Evolutionary conservation across 129 eudicot species (phyloP).

Genomic region (Sambucus nigra): DNA sequence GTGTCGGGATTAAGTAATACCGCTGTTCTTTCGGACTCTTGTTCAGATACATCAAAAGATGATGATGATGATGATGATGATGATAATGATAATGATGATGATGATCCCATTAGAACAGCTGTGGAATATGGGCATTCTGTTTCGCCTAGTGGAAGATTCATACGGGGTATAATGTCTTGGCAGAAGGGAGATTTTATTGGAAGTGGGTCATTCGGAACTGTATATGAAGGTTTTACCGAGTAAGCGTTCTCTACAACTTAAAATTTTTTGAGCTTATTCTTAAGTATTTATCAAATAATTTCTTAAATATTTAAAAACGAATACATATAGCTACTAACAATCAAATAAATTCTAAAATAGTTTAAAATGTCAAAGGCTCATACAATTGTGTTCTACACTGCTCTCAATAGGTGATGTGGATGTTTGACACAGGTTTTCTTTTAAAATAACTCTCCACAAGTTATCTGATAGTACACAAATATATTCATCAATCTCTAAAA

Average conservation of each 20-base stretch:
- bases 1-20: slow-evolving; percentile 9
- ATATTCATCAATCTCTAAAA: no score
- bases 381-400: no score
- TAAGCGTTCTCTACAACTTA: slow-evolving; percentile 24
- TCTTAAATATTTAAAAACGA: no score
- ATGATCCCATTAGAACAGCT: slow-evolving; percentile 5
- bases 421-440: no score
- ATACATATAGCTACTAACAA: no score
- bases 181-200: slow-evolving; percentile 75
- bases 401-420: no score
- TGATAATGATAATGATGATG: slow-evolving; percentile 22
- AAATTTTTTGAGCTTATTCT: no score
- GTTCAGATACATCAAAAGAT: slow-evolving; percentile 23
- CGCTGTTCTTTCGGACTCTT: slow-evolving; percentile 18
- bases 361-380: no score
- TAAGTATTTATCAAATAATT: no score
- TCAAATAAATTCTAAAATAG: no score
- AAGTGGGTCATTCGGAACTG: slow-evolving; percentile 84
- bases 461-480: no score
- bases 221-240: slow-evolving; percentile 73
- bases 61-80: slow-evolving; percentile 23
- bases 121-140: slow-evolving; percentile 16
- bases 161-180: slow-evolving; percentile 40
- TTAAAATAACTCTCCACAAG: no score
- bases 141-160: slow-evolving; percentile 34